Percentiles rank a stretch among this genome's conserved stretches.
Conservation (phyloP, 306 rosid species). For the Trifolium fragiferum region DNA sequence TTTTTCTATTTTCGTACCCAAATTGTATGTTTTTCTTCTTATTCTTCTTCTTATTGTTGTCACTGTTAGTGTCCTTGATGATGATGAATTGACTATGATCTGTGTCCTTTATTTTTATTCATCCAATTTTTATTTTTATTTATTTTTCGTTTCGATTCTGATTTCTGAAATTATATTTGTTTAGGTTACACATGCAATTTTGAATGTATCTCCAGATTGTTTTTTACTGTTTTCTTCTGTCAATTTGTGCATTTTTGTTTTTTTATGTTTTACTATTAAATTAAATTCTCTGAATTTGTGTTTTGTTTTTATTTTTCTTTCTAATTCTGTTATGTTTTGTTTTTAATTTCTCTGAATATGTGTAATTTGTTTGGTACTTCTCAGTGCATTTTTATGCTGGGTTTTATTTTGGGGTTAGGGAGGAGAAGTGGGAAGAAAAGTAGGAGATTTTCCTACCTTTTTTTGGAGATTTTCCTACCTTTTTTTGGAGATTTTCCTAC, state of each 20-base stretch:
- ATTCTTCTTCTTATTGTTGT: not conserved
- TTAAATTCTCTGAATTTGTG: not conserved
- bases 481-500: not conserved
- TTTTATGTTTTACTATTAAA: not conserved
- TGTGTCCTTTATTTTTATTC: not conserved
- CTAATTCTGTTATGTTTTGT: not conserved
- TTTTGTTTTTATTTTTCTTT: no score
- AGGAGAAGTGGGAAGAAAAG: not conserved
- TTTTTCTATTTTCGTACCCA: not conserved
- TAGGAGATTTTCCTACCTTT: not conserved
- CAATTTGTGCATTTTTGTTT: not conserved
- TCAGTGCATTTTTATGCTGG: not conserved
- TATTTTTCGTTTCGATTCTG: not conserved
- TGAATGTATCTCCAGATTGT: not conserved
- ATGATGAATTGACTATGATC: not conserved
- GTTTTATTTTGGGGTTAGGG: not conserved
- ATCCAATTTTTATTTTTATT: not conserved
- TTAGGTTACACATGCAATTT: slow-evolving; percentile 15
- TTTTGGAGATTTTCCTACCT: not conserved
- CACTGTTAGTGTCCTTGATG: not conserved
- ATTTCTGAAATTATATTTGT: not conserved
- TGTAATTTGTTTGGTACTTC: not conserved
- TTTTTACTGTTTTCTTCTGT: no score
- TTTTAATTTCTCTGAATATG: no score
- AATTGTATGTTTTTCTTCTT: not conserved